Percentiles rank a stretch among this genome's conserved stretches.
Conservation (phyloP, 225 moss, liverwort and hornwort species). For the Marchantia polymorpha region DNA sequence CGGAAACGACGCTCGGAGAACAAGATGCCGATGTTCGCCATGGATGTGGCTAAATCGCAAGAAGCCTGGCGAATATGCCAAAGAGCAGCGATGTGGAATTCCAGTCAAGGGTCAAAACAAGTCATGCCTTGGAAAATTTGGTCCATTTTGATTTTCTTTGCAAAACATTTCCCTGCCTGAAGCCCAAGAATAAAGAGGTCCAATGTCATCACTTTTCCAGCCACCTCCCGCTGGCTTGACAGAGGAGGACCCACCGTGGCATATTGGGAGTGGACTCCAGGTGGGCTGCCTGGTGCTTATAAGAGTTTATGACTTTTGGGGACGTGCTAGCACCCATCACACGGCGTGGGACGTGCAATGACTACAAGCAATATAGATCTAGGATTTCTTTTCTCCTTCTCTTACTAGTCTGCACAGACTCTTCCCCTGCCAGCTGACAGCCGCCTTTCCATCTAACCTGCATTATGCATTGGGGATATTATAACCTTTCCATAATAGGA, state of each 20-base stretch:
- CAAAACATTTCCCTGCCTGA: not conserved
- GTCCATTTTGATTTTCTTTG: not conserved
- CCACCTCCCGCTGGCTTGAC: not conserved
- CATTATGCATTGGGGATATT: not conserved
- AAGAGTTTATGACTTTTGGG: not conserved
- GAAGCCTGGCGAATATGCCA: not conserved
- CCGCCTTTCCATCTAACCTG: not conserved
- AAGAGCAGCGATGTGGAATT: not conserved
- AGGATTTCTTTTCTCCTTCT: not conserved
- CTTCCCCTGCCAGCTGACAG: slow-evolving; percentile 8
- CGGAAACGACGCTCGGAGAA: not conserved
- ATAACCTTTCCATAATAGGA: not conserved
- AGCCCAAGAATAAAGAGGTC: not conserved
- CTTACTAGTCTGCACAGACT: not conserved
- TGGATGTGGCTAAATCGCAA: not conserved
- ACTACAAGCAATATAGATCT: not conserved
- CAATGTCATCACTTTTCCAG: not conserved
- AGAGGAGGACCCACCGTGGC: slow-evolving; percentile 10
- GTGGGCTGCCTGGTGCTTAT: not conserved
- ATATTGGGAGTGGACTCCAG: slow-evolving; percentile 5
- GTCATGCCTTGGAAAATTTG: not conserved
- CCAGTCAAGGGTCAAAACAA: not conserved
- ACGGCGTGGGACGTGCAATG: slow-evolving; percentile 9
- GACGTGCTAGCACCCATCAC: not conserved
- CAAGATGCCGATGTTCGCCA: not conserved